Conservation (phyloP, 441 rosid genomes). For the Rhodomyrtus psidioides region DNA sequence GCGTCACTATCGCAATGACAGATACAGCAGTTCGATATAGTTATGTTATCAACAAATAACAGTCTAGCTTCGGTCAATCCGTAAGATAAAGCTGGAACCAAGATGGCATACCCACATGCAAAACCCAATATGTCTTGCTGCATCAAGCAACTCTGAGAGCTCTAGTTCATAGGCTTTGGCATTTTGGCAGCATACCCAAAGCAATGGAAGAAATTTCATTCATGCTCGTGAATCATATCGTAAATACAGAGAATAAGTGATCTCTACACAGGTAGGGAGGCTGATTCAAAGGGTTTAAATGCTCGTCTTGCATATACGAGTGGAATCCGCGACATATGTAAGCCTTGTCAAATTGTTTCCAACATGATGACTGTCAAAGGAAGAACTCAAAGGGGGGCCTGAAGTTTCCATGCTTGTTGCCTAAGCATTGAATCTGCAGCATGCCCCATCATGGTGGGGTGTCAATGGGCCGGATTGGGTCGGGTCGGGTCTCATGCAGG, state of each 20-base stretch:
- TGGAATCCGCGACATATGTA: not conserved
- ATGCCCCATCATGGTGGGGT: not conserved
- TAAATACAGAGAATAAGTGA: not conserved
- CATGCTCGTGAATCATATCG: not conserved
- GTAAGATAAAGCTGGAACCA: not conserved
- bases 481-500: too few species aligned
- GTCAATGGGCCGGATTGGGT: too few species aligned
- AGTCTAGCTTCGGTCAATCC: not conserved
- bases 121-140: not conserved
- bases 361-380: not conserved
- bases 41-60: not conserved
- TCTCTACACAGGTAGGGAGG: not conserved
- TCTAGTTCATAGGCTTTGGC: conserved; percentile 85
- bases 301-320: not conserved
- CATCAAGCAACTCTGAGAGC: conserved; percentile 12
- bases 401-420: not conserved
- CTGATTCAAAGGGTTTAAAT: not conserved
- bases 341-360: not conserved
- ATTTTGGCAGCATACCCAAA: conserved; percentile 12
- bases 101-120: not conserved
- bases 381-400: not conserved
- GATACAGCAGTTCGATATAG: not conserved
- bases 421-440: not conserved
- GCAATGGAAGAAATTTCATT: not conserved
- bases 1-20: not conserved